A percentile compares a stretch with the other conserved stretches of the same genome.
These are phyloP conservation scores for Erysiphe pulchra DNA, from an alignment of 2,329 filamentous ascomycete species.

Conservation along the genomic window DNA sequence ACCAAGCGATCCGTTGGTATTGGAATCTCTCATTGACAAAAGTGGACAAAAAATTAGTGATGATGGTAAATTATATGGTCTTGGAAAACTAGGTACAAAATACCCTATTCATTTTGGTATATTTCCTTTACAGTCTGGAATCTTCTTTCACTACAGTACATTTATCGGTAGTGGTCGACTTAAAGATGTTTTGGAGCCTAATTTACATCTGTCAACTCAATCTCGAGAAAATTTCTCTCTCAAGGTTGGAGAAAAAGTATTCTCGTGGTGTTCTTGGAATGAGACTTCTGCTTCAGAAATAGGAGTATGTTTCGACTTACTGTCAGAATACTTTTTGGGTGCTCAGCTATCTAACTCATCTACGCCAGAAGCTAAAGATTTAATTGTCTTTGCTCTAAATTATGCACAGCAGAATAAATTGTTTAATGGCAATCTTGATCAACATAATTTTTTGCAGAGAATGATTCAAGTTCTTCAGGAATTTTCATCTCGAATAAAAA, in stretches of 20 bases:
- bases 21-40: constrained; percentile 6
- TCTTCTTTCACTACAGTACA: constrained; percentile 34
- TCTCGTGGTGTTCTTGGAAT: constrained; percentile 31
- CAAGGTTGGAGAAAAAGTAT: constrained; percentile 19
- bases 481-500: constrained; percentile 5
- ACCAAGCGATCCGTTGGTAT: constrained; percentile 10
- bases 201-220: neutral
- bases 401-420: constrained; percentile 10
- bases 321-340: constrained; percentile 20
- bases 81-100: constrained; percentile 32
- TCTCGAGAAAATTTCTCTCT: neutral
- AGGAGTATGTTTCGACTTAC: constrained; percentile 32
- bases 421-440: constrained; percentile 4
- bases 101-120: constrained; percentile 38
- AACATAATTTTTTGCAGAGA: constrained; percentile 8
- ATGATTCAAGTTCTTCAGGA: constrained; percentile 11
- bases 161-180: constrained; percentile 29
- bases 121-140: constrained; percentile 27
- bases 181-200: neutral
- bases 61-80: constrained; percentile 20
- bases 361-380: constrained; percentile 2
- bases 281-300: constrained; percentile 32
- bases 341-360: neutral
- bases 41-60: constrained; percentile 3
- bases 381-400: constrained; percentile 7